Evolutionary conservation across 2,329 filamentous ascomycete genomes (phyloP).

Genomic region (Neocatenulostroma microsporum): DNA sequence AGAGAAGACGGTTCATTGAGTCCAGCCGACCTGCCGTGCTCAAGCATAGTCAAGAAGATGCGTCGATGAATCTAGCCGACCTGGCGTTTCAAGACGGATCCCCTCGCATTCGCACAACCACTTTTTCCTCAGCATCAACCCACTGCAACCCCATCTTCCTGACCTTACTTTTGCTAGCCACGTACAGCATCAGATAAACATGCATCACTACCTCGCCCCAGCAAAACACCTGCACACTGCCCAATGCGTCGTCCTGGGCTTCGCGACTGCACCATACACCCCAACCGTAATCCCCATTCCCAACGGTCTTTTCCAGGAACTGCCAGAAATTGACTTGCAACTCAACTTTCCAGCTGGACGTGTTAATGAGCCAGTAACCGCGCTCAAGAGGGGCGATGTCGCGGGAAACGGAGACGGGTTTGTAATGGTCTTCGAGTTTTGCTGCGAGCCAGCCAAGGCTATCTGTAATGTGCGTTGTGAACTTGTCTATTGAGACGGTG

Average conservation of each 20-base stretch:
- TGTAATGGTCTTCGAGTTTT: constrained; percentile 26
- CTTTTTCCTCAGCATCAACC: constrained; percentile 55
- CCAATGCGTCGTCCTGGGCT: constrained; percentile 8
- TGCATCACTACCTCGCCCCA: constrained; percentile 69
- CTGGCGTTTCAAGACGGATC: too few species aligned
- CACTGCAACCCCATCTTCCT: constrained; percentile 54
- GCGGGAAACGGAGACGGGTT: constrained; percentile 36
- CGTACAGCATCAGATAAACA: constrained; percentile 65
- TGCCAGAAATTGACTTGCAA: constrained; percentile 53
- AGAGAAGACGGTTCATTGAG: too few species aligned
- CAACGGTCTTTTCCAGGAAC: constrained; percentile 54
- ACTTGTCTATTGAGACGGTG: constrained; percentile 12
- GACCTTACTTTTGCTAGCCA: constrained; percentile 59
- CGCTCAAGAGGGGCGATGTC: constrained; percentile 56
- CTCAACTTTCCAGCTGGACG: constrained; percentile 43
- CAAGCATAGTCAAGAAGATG: too few species aligned
- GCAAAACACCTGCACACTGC: constrained; percentile 58
- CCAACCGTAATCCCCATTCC: constrained; percentile 56
- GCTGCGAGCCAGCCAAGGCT: constrained; percentile 25
- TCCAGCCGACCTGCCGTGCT: too few species aligned
- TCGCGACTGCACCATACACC: constrained; percentile 50
- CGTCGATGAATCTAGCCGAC: too few species aligned
- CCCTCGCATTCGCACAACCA: constrained; percentile 45
- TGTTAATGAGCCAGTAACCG: constrained; percentile 66
- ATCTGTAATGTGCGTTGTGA: constrained; percentile 25